Evolutionary conservation across 495 filamentous ascomycete species (phyloP).

Genomic region (Bombardia bombarda): DNA sequence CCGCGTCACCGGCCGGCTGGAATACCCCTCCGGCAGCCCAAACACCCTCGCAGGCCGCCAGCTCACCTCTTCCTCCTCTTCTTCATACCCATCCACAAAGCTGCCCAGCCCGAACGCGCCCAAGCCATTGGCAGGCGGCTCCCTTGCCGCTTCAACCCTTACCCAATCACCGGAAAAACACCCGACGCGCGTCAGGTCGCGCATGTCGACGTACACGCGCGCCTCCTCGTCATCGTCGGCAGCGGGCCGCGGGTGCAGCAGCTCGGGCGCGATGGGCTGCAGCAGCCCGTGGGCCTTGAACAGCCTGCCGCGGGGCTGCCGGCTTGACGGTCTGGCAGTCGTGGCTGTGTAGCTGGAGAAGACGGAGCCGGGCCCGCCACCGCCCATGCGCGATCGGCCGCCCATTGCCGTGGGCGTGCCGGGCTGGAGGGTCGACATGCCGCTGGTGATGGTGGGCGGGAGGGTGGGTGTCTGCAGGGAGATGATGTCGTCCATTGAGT

Average conservation of each 20-base stretch:
- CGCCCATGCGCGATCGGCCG: conserved; percentile 54
- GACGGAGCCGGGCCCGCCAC: conserved; percentile 74
- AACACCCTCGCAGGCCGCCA: conserved; percentile 81
- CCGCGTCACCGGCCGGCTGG: conserved; percentile 43
- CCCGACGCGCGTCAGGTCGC: conserved; percentile 73
- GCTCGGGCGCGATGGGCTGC: conserved; percentile 61
- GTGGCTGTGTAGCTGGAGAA: conserved; percentile 74
- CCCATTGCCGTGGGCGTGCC: conserved; percentile 64
- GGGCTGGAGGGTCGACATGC: conserved; percentile 61
- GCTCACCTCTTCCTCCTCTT: conserved; percentile 41
- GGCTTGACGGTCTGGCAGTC: conserved; percentile 63
- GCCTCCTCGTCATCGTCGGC: conserved; percentile 76
- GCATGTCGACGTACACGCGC: conserved; percentile 80
- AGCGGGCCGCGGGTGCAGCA: conserved; percentile 75
- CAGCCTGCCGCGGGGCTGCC: conserved; percentile 45
- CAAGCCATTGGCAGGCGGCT: conserved; percentile 52
- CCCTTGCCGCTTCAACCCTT: conserved; percentile 64
- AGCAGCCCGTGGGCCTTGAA: conserved; percentile 79
- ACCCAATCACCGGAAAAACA: conserved; percentile 99
- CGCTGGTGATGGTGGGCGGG: conserved; percentile 54
- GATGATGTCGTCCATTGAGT: conserved; percentile 74
- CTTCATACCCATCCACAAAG: conserved; percentile 36
- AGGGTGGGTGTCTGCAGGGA: conserved; percentile 73
- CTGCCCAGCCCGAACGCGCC: conserved; percentile 48
- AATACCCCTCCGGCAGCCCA: conserved; percentile 67